Evolutionary conservation across 2,329 filamentous ascomycete genomes (phyloP).

Genomic region (Thielaviopsis populi): DNA sequence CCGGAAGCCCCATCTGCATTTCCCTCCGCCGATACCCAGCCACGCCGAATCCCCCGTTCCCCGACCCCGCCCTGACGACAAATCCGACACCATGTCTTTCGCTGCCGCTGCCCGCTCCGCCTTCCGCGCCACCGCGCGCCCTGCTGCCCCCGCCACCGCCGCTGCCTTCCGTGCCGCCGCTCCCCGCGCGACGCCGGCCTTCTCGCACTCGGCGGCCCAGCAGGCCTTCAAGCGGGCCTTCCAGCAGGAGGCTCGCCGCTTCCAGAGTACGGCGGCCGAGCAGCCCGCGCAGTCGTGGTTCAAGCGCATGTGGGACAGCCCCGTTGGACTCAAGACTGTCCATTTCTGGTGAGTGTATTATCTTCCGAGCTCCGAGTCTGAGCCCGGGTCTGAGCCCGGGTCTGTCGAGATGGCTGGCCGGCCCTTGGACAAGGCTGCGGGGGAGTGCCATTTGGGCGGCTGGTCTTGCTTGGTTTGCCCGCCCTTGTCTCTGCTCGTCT

Average conservation of each 20-base stretch:
- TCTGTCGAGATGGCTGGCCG: too few relatives aligned
- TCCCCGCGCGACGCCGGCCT: constrained; percentile 33
- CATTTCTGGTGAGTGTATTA: constrained; percentile 69
- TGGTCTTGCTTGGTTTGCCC: not conserved
- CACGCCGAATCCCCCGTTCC: too few relatives aligned
- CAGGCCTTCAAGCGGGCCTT: constrained; percentile 35
- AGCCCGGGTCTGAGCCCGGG: too few relatives aligned
- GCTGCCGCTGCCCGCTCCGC: constrained; percentile 31
- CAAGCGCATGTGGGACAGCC: constrained; percentile 70
- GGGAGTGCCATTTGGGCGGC: not conserved
- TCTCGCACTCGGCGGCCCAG: constrained; percentile 38
- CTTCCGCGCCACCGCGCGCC: constrained; percentile 38
- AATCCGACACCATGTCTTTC: constrained; percentile 9
- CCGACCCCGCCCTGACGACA: not conserved
- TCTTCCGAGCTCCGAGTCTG: not conserved
- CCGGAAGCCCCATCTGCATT: not conserved
- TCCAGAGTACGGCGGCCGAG: constrained; percentile 44
- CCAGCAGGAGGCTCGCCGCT: constrained; percentile 36
- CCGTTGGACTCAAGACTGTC: constrained; percentile 76
- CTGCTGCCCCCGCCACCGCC: constrained; percentile 22
- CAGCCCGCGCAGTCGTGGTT: constrained; percentile 41
- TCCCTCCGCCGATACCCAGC: not conserved
- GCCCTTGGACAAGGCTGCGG: not conserved
- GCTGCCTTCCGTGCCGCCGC: constrained; percentile 33
- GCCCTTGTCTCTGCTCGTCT: not conserved